Evolutionary conservation across 192 early-diverging fungal genomes (phyloP).

Genomic region (Coemansia sp.): DNA sequence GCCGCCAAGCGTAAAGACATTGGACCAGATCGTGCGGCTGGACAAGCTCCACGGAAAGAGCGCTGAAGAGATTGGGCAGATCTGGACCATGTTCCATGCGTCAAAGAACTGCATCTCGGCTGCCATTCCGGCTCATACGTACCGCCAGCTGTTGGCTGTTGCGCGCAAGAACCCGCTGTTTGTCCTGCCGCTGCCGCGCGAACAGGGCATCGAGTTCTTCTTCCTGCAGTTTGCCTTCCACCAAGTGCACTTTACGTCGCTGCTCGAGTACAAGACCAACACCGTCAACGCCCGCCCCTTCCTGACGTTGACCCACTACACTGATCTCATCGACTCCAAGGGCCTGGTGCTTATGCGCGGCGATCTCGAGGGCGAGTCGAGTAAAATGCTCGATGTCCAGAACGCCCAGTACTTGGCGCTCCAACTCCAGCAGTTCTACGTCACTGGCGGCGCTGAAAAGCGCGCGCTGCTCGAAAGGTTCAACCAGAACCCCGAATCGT

Average conservation of each 20-base stretch:
- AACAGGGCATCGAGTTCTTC: constrained; percentile 83
- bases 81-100: constrained; percentile 81
- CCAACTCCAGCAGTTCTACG: constrained; percentile 88
- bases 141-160: constrained; percentile 58
- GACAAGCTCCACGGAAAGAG: constrained; percentile 53
- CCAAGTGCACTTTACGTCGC: constrained; percentile 84
- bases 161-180: constrained; percentile 64
- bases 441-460: constrained; percentile 70
- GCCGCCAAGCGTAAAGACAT: constrained; percentile 49
- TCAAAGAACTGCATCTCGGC: constrained; percentile 64
- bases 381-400: constrained; percentile 58
- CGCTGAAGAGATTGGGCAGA: constrained; percentile 53
- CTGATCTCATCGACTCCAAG: constrained; percentile 77
- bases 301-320: constrained; percentile 87
- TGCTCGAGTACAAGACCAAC: constrained; percentile 89
- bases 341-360: constrained; percentile 92
- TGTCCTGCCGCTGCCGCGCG: constrained; percentile 80
- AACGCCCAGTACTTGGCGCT: constrained; percentile 81
- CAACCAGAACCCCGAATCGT: constrained; percentile 72
- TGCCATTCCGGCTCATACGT: constrained; percentile 64
- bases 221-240: constrained; percentile 84
- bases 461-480: constrained; percentile 73
- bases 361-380: constrained; percentile 59
- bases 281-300: constrained; percentile 74
- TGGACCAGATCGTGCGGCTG: constrained; percentile 61